Base-by-base conservation (phyloP, 768 basidiomycete species). In the Leccinum subtestaceum region DNA sequence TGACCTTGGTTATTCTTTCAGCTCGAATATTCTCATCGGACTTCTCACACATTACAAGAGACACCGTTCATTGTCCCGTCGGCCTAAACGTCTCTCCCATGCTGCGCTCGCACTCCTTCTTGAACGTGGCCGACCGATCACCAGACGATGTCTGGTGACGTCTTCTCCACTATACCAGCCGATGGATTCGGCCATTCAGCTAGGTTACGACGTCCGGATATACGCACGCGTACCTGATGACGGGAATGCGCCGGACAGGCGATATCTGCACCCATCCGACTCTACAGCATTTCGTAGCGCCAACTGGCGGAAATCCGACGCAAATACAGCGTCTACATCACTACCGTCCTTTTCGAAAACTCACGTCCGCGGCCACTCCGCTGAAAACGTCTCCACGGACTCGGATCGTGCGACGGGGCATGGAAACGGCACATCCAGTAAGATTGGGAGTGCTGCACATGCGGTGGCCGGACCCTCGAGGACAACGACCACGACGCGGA, bases 1-100 rank as follows among this genome's bases (percentile, higher is more conserved):
- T 70, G 57, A 72, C 58, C 9, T 3, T 46, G 52, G 45, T 36
- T 23, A n/a, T 29, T 38, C 51, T 0, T 29, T 50, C 64, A 93
- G 92, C 64, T 94, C 92, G 15, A 95, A 95, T 69, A 93, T 95
- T 61, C 82, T 94, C 49, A 86, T 95, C 60, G 92, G 92, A 34
- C 81, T 93, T 56, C 70, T 93, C n/a, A 83, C 80, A 29, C 84
- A 88, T 71, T 72, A 89, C 53, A 86, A 84, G 69, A 84, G 80
- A 56, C 78, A 83, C 61, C 76, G 73, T 63, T 77, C 63, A 36
- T 61, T 43, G 63, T 63, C 77, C 70, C 66, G 72, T 72, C 63
- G 76, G 68, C 68, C 67, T 66, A 75, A 74, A 60, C 85, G 85
- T 61, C 73, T 95, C 21, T 93, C 89, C 53, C 91, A 95, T 71